A percentile compares a stretch with the other conserved stretches of the same genome.
Evolutionary conservation across 108 stramenopile species (phyloP).

Genomic region (Craspedostauros australis): DNA sequence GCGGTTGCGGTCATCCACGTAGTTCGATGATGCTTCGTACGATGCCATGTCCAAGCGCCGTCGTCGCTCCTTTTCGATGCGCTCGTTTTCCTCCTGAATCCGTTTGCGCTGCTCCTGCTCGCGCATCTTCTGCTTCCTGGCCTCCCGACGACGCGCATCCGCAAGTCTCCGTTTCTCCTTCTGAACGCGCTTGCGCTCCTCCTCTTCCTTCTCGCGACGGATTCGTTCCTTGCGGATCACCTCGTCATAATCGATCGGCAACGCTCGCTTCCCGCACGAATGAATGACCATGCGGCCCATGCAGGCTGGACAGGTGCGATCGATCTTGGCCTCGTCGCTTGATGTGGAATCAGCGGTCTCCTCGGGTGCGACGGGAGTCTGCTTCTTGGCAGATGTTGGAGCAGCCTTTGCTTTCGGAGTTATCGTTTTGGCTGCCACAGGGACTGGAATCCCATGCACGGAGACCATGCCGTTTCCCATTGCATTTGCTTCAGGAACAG

Average conservation of each 20-base stretch:
- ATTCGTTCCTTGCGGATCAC: slow-evolving; percentile 45
- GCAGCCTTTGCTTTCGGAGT: neutral
- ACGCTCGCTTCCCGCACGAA: slow-evolving; percentile 43
- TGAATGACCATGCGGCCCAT: slow-evolving; percentile 48
- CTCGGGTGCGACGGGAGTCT: too few relatives aligned
- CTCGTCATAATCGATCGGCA: slow-evolving; percentile 55
- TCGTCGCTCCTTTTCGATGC: slow-evolving; percentile 14
- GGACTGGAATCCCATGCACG: neutral
- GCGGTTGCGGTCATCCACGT: too few relatives aligned
- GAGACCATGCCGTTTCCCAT: too few relatives aligned
- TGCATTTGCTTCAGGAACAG: too few relatives aligned
- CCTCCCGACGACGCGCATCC: slow-evolving; percentile 44
- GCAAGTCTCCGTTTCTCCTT: slow-evolving; percentile 44
- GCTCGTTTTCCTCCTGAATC: slow-evolving; percentile 18
- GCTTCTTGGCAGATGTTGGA: too few relatives aligned
- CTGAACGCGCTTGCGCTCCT: slow-evolving; percentile 26
- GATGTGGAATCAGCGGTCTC: too few relatives aligned
- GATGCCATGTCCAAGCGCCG: slow-evolving; percentile 7
- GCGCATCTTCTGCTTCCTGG: slow-evolving; percentile 32
- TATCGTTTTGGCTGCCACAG: neutral
- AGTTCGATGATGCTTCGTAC: too few relatives aligned
- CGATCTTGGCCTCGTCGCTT: neutral
- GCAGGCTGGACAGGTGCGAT: slow-evolving; percentile 38
- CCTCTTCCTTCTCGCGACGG: slow-evolving; percentile 38
- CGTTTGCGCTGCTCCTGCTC: slow-evolving; percentile 34